Percentiles rank a stretch among this genome's conserved stretches.
Evolutionary conservation across 1,284 basidiomycete species (phyloP).

Genomic region (Megacollybia platyphylla): DNA sequence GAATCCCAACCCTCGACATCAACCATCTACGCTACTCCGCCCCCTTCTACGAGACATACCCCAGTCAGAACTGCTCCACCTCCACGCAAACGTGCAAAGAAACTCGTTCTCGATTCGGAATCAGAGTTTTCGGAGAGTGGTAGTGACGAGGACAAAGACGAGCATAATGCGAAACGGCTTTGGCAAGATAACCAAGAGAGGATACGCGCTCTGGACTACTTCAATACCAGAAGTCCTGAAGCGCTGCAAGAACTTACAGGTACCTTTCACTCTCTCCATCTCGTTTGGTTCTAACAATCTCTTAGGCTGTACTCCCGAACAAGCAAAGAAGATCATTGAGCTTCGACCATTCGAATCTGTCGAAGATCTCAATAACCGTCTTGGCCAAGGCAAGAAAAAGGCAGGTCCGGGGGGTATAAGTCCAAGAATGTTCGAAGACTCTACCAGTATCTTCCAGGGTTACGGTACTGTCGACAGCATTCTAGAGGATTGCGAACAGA

Average conservation of each 20-base stretch:
- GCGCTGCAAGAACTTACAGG: conserved; percentile 85
- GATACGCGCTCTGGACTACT: conserved; percentile 66
- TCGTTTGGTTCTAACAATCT: conserved; percentile 7
- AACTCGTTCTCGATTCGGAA: conserved; percentile 55
- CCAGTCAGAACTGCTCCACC: conserved; percentile 24
- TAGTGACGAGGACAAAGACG: conserved; percentile 23
- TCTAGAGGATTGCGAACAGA: conserved; percentile 78
- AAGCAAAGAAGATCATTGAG: conserved; percentile 72
- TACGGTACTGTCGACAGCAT: conserved; percentile 88
- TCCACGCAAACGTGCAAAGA: conserved; percentile 37
- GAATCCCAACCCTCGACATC: conserved; percentile 21
- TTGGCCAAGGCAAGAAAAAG: conserved; percentile 77
- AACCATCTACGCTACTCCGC: not conserved
- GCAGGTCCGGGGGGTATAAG: conserved; percentile 74
- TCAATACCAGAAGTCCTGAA: conserved; percentile 67
- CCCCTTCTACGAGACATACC: conserved; percentile 7
- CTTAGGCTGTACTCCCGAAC: conserved; percentile 71
- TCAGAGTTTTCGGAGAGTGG: conserved; percentile 37
- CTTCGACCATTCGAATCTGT: conserved; percentile 73
- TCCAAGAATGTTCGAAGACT: conserved; percentile 83
- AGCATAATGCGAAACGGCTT: conserved; percentile 7
- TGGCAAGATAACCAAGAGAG: conserved; percentile 17
- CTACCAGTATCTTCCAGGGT: conserved; percentile 78
- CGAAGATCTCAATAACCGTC: conserved; percentile 70
- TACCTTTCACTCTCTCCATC: conserved; percentile 19